Base-by-base conservation (phyloP, 257 asterid genomes). In the Pogostemon cablin region DNA sequence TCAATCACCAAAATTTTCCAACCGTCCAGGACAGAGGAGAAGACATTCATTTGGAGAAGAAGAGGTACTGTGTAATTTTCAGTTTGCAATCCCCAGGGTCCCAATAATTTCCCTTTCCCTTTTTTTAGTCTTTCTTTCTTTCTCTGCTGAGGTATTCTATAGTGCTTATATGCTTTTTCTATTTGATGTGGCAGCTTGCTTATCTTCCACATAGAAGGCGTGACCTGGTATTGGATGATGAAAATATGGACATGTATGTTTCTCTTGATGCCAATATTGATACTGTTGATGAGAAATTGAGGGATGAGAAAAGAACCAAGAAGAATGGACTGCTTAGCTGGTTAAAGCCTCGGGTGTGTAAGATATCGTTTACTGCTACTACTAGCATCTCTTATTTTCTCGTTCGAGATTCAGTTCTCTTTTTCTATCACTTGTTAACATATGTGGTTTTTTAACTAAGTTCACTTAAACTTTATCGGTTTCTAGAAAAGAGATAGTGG, bases 31-130 rank as follows among this genome's bases (percentile, higher is more conserved):
- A 71, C 86, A 54, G 49, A 86, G 96, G 87, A 91, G 98, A 83
- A 77, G 98, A 32, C 99, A 95, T 83, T 95, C 99, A 74, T 95
- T 95, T 71, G 99, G 98, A 75, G 99, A 95, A 92, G 99, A 95
- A 84, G 99, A 95, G 98, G 99, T 95, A 41, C 41, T 58, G 12
- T 54, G 37, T 49, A 40, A 48, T 65, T 37, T 55, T 66, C 58
- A 15, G 9, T 39, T 15, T 35, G 9, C 55, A 39, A 9, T 15
- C 15, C 38, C 50, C 61, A 17, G n/a, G 12, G 3, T 8, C n/a
- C 38, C 39, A 9, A 55, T 4, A 10, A 10, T 6, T 40, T 9
- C 11, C 17, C 46, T 1, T 10, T 54, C 40, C 42, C 61, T 32
- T 7, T 67, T 62, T 71, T 42, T 12, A 41, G 62, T 64, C 44